phyloP scores from a whole-genome alignment of 805 yeast species.

The Saccharomycopsis capsularis region DNA sequence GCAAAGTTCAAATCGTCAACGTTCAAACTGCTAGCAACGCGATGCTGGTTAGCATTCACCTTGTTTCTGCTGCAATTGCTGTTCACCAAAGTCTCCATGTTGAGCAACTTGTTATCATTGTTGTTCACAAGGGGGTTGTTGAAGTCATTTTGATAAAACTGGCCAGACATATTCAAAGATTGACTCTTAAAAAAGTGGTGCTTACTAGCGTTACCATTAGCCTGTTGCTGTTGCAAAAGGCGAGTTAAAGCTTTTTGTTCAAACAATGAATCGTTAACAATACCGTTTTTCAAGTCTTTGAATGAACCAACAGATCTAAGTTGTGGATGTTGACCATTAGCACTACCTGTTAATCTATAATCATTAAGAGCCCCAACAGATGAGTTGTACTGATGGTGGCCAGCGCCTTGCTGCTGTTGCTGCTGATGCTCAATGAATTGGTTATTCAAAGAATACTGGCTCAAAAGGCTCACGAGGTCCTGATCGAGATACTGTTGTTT shows the following conservation, averaged over 20 bases:
- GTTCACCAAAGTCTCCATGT: not conserved
- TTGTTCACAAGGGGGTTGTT: not conserved
- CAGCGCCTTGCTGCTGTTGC: not conserved
- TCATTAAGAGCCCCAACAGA: conserved; percentile 7
- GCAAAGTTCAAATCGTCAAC: conserved; percentile 1
- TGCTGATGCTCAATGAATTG: not conserved
- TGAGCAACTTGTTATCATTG: not conserved
- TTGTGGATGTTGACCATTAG: not conserved
- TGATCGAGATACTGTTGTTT: no score
- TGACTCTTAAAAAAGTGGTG: conserved; percentile 14
- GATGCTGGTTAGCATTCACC: not conserved
- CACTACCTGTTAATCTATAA: not conserved
- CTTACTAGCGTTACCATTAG: not conserved
- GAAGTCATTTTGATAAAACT: conserved; percentile 24
- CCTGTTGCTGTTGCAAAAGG: not conserved
- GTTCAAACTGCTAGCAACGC: not conserved
- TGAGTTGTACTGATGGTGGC: conserved; percentile 5
- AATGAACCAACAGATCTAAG: conserved; percentile 14
- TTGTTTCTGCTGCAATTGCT: not conserved
- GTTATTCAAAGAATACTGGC: not conserved
- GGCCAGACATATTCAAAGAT: conserved; percentile 13
- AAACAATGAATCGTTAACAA: conserved; percentile 10
- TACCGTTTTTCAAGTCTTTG: conserved; percentile 16
- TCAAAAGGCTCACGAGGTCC: no score
- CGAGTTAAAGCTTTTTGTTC: conserved; percentile 1